Evolutionary conservation across 2,329 filamentous ascomycete genomes (phyloP).

Genomic region (Mycocentrospora acerina): DNA sequence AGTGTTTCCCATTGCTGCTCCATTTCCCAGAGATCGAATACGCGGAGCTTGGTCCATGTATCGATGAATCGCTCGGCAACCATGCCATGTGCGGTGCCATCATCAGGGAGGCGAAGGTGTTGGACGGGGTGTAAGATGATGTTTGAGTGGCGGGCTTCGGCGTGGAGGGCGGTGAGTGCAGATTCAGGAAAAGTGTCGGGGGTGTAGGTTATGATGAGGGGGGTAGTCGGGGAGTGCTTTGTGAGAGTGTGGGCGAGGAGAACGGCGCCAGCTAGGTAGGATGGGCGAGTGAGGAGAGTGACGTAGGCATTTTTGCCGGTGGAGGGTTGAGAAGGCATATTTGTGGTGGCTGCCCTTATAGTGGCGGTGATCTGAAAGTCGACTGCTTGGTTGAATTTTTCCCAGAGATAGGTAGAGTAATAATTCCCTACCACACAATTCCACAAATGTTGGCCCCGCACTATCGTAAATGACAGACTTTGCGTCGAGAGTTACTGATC

Average conservation of each 20-base stretch:
- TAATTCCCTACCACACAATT: too few species aligned
- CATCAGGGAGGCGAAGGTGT: conserved; percentile 43
- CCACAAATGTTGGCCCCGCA: too few species aligned
- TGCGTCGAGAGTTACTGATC: too few species aligned
- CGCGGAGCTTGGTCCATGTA: conserved; percentile 59
- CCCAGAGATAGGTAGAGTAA: too few species aligned
- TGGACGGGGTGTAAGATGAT: conserved; percentile 45
- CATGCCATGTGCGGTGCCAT: conserved; percentile 34
- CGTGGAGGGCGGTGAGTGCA: conserved; percentile 45
- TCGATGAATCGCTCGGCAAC: conserved; percentile 56
- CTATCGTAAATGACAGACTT: too few species aligned
- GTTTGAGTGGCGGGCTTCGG: conserved; percentile 45
- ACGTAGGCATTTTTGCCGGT: conserved; percentile 45
- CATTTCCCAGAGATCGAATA: conserved; percentile 48
- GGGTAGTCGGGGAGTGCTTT: conserved; percentile 49
- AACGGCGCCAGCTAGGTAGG: conserved; percentile 55
- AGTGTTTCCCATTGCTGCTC: conserved; percentile 31
- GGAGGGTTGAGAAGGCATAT: too few species aligned
- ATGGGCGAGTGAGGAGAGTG: conserved; percentile 54
- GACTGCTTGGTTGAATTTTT: too few species aligned
- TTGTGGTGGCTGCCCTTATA: too few species aligned
- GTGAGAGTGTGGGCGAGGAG: conserved; percentile 53
- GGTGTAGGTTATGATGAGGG: conserved; percentile 55
- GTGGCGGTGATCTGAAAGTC: too few species aligned
- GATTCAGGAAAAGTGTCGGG: conserved; percentile 41